Evolutionary conservation across 192 early-diverging fungal genomes (phyloP).

Genomic region (Chytriomyces sp.): DNA sequence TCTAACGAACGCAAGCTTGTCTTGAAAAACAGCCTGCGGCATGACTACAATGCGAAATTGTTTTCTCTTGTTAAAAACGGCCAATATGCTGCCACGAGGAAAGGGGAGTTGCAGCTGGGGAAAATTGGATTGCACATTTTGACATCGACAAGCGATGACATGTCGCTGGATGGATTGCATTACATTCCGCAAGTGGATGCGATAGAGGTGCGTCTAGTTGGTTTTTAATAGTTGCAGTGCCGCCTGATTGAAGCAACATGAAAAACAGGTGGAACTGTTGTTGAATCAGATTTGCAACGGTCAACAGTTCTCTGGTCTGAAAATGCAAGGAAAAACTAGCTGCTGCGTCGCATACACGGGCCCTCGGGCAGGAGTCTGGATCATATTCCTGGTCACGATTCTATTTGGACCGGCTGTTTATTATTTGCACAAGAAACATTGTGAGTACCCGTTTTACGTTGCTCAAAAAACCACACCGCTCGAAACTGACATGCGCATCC

Average conservation of each 20-base stretch:
- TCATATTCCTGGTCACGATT: slow-evolving; percentile 1
- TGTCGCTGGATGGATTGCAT: slow-evolving; percentile 75
- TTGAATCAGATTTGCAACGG: slow-evolving; percentile 25
- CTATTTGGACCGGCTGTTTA: slow-evolving; percentile 8
- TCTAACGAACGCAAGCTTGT: slow-evolving; percentile 49
- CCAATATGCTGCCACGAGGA: not conserved
- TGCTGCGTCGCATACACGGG: slow-evolving; percentile 23
- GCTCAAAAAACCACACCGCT: not conserved
- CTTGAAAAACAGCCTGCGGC: slow-evolving; percentile 60
- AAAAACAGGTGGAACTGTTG: slow-evolving; percentile 17
- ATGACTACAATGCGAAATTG: slow-evolving; percentile 50
- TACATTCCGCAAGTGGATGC: slow-evolving; percentile 55
- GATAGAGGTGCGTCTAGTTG: slow-evolving; percentile 47
- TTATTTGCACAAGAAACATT: not conserved
- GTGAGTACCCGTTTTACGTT: not conserved
- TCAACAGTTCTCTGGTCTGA: not conserved
- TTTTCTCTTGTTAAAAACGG: slow-evolving; percentile 14
- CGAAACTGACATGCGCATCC: not conserved
- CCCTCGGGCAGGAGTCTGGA: not conserved
- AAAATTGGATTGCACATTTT: slow-evolving; percentile 42
- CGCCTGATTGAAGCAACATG: not conserved
- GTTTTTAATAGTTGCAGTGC: not conserved
- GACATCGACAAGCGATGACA: slow-evolving; percentile 31
- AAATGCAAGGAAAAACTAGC: slow-evolving; percentile 17
- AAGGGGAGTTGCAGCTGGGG: slow-evolving; percentile 4